These are phyloP conservation scores for Fusarium sp. DNA, from an alignment of 2,329 filamentous ascomycete genomes.

Conservation along the genomic window DNA sequence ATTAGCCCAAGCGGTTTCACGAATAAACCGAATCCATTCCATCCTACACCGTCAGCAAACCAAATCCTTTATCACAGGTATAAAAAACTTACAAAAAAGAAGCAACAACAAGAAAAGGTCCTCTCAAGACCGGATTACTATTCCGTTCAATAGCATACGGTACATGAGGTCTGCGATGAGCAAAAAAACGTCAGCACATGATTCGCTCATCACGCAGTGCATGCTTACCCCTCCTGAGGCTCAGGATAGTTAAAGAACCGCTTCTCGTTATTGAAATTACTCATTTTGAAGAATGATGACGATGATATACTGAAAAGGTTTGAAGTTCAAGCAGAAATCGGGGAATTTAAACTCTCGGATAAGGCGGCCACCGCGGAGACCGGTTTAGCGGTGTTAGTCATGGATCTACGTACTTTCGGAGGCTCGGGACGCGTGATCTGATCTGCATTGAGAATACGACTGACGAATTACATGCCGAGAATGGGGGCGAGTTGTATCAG, in stretches of 20 bases:
- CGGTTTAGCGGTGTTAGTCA: constrained; percentile 18
- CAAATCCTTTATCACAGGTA: too few species aligned
- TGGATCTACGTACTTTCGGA: constrained; percentile 11
- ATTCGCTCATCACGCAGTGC: not conserved
- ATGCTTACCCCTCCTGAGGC: constrained; percentile 30
- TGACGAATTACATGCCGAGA: not conserved
- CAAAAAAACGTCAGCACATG: constrained; percentile 18
- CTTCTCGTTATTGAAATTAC: not conserved
- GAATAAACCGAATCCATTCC: constrained; percentile 40
- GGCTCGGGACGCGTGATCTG: constrained; percentile 20
- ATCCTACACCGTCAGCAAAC: constrained; percentile 29
- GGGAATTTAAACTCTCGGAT: constrained; percentile 24
- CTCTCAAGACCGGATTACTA: constrained; percentile 31
- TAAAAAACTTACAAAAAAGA: constrained; percentile 30
- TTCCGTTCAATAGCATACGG: constrained; percentile 28
- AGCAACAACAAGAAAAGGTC: constrained; percentile 23
- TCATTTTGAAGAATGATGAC: constrained; percentile 1
- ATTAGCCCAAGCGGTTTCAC: constrained; percentile 61
- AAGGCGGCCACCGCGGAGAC: constrained; percentile 23
- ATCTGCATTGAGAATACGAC: not conserved
- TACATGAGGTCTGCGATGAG: constrained; percentile 24
- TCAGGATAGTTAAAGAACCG: constrained; percentile 37
- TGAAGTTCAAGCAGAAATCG: not conserved
- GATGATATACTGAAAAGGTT: not conserved
- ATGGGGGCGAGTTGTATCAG: not conserved